Evolutionary conservation across 768 basidiomycete species (phyloP).

Genomic region (Suillus decipiens): DNA sequence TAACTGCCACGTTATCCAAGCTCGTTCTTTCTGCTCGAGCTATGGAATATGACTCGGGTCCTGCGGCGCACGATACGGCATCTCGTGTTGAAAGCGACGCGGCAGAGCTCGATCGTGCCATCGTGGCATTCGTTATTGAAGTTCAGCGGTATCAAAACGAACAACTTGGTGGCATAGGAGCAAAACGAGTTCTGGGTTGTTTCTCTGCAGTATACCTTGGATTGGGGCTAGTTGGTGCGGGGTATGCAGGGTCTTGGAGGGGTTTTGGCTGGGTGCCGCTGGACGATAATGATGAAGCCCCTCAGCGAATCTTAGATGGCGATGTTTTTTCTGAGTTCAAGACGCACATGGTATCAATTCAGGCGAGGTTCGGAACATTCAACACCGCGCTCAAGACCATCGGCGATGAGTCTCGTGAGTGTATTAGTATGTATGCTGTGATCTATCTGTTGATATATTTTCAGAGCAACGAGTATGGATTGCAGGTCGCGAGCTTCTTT

Average conservation of each 20-base stretch:
- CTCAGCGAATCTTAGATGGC: conserved; percentile 48
- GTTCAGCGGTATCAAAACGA: conserved; percentile 58
- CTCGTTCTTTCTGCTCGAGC: conserved; percentile 91
- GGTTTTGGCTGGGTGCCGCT: conserved; percentile 80
- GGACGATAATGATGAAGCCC: conserved; percentile 48
- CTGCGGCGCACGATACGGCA: conserved; percentile 59
- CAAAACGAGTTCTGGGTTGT: conserved; percentile 61
- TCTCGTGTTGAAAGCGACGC: conserved; percentile 76
- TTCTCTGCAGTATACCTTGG: conserved; percentile 68
- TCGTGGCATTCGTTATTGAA: conserved; percentile 67
- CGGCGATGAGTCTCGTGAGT: conserved; percentile 28
- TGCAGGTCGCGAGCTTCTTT: conserved; percentile 52
- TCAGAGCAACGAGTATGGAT: conserved; percentile 32
- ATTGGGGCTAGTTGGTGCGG: conserved; percentile 77
- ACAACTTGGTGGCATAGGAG: conserved; percentile 23
- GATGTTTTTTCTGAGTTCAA: conserved; percentile 59
- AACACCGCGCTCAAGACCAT: conserved; percentile 26
- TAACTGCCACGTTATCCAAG: conserved; percentile 87
- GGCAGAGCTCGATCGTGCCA: conserved; percentile 71
- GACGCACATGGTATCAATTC: conserved; percentile 46
- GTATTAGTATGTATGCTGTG: background rate
- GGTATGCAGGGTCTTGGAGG: conserved; percentile 75
- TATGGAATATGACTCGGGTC: conserved; percentile 77
- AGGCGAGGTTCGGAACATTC: conserved; percentile 47
- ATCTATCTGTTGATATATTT: conserved; percentile 13